Percentiles rank a stretch among this genome's conserved stretches.
These are phyloP conservation scores for Mycena vitilis DNA, from an alignment of 768 basidiomycete genomes.

Conservation along the genomic window DNA sequence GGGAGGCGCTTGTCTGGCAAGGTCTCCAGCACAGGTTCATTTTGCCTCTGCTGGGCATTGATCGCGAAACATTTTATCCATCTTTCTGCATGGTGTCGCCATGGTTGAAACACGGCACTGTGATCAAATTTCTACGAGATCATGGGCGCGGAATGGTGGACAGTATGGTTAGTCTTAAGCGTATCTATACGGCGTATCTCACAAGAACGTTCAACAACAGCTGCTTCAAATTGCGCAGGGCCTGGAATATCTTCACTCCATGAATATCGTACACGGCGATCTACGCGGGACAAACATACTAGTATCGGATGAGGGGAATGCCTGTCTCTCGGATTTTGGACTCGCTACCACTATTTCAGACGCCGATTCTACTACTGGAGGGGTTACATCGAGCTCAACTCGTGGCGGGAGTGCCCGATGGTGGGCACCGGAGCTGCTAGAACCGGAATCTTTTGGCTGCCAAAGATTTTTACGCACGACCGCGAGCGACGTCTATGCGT, in stretches of 20 bases:
- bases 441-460: conserved; percentile 42
- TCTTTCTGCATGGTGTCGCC: conserved; percentile 45
- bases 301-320: conserved; percentile 43
- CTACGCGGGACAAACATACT: conserved; percentile 44
- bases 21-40: conserved; percentile 43
- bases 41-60: conserved; percentile 44
- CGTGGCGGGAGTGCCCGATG: conserved; percentile 44
- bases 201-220: conserved; percentile 10
- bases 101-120: conserved; percentile 44
- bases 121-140: conserved; percentile 36
- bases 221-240: conserved; percentile 38
- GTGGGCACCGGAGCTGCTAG: conserved; percentile 50
- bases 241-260: conserved; percentile 39
- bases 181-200: background rate
- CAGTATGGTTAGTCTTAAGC: conserved; percentile 17
- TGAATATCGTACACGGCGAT: conserved; percentile 37
- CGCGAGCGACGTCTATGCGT: conserved; percentile 47
- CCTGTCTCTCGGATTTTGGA: conserved; percentile 40
- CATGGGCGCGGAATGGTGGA: conserved; percentile 33
- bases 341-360: conserved; percentile 44
- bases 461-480: conserved; percentile 39
- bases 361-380: conserved; percentile 39
- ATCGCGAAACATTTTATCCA: conserved; percentile 37
- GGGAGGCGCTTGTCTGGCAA: conserved; percentile 45
- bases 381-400: conserved; percentile 36